phyloP scores from a whole-genome alignment of 129 eudicot genomes.

The Lactuca sativa region DNA sequence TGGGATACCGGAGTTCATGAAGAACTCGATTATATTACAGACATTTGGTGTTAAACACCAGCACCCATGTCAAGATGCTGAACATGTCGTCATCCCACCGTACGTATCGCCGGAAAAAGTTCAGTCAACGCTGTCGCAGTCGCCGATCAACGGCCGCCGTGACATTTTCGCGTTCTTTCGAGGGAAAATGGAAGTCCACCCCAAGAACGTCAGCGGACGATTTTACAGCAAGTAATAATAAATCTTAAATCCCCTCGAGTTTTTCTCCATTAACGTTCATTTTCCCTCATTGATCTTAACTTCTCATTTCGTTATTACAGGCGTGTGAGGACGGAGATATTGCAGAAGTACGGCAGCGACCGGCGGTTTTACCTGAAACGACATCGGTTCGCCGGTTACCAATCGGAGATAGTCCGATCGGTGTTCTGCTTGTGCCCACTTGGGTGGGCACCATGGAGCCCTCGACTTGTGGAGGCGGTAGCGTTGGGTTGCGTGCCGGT shows the following conservation, averaged over 20 bases:
- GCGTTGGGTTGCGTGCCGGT: constrained; percentile 91
- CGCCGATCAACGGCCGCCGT: constrained; percentile 56
- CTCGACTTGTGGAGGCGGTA: constrained; percentile 76
- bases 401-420: constrained; percentile 66
- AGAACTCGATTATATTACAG: constrained; percentile 69
- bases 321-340: constrained; percentile 67
- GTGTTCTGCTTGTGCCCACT: constrained; percentile 77
- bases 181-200: constrained; percentile 95
- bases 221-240: constrained; percentile 75
- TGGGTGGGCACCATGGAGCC: constrained; percentile 99
- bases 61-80: constrained; percentile 86
- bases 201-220: constrained; percentile 85
- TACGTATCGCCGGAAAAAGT: constrained; percentile 66
- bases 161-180: constrained; percentile 84
- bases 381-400: constrained; percentile 72
- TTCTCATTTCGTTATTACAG: constrained; percentile 23
- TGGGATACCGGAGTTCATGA: constrained; percentile 75
- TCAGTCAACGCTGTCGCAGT: constrained; percentile 41
- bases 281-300: neutral
- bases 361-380: constrained; percentile 68
- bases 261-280: neutral
- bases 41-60: constrained; percentile 71
- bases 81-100: constrained; percentile 80
- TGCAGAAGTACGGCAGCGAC: constrained; percentile 58
- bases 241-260: neutral